phyloP scores from a whole-genome alignment of 1,284 basidiomycete genomes.

The Phenoliferia sp. region DNA sequence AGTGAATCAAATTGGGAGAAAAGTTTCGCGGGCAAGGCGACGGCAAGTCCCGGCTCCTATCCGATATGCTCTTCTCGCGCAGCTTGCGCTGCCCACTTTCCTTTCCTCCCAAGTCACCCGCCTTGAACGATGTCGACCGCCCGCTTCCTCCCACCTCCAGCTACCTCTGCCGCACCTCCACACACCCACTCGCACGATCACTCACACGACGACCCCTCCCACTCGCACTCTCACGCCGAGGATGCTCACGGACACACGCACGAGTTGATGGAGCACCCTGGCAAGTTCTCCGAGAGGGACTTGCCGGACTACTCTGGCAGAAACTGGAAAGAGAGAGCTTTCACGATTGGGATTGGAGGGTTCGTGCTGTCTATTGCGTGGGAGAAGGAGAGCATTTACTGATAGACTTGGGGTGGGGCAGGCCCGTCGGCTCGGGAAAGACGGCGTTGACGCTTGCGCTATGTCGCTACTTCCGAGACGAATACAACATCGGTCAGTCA shows the following conservation, averaged over 20 bases:
- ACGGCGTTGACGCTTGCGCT: conserved; percentile 89
- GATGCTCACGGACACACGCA: conserved; percentile 82
- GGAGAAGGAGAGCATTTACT: background rate
- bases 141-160: background rate
- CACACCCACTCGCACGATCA: conserved; percentile 17
- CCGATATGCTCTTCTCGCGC: no score
- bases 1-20: no score
- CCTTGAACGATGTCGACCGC: conserved; percentile 1
- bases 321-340: conserved; percentile 88
- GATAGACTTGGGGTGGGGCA: background rate
- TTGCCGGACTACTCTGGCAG: conserved; percentile 78
- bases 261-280: conserved; percentile 71
- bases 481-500: conserved; percentile 78
- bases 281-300: conserved; percentile 88
- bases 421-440: conserved; percentile 89
- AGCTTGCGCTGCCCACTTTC: no score
- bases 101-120: no score
- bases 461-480: conserved; percentile 74
- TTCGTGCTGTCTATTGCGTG: conserved; percentile 40
- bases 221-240: conserved; percentile 16
- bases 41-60: no score
- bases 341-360: conserved; percentile 97
- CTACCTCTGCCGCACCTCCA: background rate
- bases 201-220: conserved; percentile 17
- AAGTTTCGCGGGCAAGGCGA: no score